phyloP scores from a whole-genome alignment of 1,284 basidiomycete species.

The Rhodotorula glutinis region DNA sequence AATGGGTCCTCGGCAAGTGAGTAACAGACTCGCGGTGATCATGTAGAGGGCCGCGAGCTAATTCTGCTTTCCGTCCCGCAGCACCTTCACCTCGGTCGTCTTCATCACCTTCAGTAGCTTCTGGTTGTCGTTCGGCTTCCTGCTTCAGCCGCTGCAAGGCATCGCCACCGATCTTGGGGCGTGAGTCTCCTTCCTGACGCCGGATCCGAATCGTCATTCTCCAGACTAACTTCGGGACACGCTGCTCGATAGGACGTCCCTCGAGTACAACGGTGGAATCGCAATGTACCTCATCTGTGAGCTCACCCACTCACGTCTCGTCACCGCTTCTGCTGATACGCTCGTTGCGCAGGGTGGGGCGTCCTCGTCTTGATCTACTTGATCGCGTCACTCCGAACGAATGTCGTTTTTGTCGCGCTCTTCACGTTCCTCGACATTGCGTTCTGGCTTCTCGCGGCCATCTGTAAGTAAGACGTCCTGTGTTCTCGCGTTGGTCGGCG shows the following conservation, averaged over 20 bases:
- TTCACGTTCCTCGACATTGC: conserved; percentile 39
- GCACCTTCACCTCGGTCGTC: conserved; percentile 40
- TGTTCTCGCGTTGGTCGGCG: too few relatives aligned
- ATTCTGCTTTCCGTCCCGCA: not conserved
- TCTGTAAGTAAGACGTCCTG: conserved; percentile 5
- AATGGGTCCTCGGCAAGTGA: conserved; percentile 32
- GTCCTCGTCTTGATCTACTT: conserved; percentile 38
- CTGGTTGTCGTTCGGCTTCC: conserved; percentile 35
- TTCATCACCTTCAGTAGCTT: conserved; percentile 41
- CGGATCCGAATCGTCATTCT: too few relatives aligned
- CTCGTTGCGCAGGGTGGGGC: conserved; percentile 26
- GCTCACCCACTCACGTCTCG: not conserved
- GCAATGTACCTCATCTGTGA: conserved; percentile 21
- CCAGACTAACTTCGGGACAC: too few relatives aligned
- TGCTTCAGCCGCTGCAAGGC: conserved; percentile 23
- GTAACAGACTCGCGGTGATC: not conserved
- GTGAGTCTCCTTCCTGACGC: not conserved
- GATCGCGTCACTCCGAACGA: conserved; percentile 41
- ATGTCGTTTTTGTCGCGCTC: conserved; percentile 41
- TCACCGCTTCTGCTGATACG: not conserved
- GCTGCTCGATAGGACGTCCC: not conserved
- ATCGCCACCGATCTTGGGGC: conserved; percentile 25
- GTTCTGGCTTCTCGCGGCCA: conserved; percentile 31
- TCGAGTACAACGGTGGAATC: conserved; percentile 38
- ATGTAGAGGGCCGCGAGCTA: not conserved